phyloP scores from a whole-genome alignment of 768 basidiomycete genomes.

The Sutorius australiensis region DNA sequence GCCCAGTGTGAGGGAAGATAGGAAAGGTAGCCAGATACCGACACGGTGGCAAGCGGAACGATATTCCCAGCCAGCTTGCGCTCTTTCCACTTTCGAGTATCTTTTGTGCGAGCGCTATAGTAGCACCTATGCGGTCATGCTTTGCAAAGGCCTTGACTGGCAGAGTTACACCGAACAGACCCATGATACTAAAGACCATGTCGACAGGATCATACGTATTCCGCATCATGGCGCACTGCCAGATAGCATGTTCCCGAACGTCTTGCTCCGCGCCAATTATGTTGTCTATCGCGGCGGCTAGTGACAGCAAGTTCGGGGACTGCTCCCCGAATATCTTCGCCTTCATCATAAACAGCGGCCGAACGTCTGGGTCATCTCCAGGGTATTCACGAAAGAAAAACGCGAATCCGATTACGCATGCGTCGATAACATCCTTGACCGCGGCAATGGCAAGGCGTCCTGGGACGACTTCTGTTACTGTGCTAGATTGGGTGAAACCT shows the following conservation, averaged over 20 bases:
- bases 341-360: neutral
- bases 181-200: conserved; percentile 2
- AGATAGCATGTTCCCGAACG: conserved; percentile 1
- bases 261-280: neutral
- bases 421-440: neutral
- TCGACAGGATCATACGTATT: neutral
- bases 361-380: neutral
- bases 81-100: neutral
- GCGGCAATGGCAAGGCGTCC: neutral
- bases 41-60: conserved; percentile 1
- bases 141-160: neutral
- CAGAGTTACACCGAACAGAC: neutral
- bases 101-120: neutral
- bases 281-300: neutral
- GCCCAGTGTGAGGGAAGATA: neutral
- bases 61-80: neutral
- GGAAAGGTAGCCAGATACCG: conserved; percentile 2
- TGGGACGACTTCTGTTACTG: neutral
- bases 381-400: neutral
- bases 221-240: conserved; percentile 2
- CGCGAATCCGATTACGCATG: neutral
- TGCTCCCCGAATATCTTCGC: neutral
- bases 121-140: neutral
- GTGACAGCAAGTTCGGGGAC: neutral
- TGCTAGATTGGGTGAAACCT: neutral